These are phyloP conservation scores for Eucalyptus caleyi DNA, from an alignment of 345 rosid genomes.

Conservation along the genomic window DNA sequence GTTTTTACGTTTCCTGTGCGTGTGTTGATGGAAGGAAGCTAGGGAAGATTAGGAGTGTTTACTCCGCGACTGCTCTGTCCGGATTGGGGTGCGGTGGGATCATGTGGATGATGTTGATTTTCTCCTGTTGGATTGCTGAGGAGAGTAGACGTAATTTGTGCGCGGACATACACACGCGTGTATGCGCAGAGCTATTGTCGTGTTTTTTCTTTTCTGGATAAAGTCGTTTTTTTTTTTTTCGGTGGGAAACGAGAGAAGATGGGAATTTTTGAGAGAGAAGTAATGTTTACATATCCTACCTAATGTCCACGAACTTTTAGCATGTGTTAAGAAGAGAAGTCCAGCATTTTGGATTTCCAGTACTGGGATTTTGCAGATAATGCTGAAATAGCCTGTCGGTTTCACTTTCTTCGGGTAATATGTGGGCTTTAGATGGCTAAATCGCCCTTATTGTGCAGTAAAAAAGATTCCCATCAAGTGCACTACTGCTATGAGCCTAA, in stretches of 20 bases:
- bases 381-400: background rate
- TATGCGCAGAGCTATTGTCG: background rate
- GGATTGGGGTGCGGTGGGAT: background rate
- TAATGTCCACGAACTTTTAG: background rate
- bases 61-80: background rate
- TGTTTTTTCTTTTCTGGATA: background rate
- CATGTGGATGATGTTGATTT: background rate
- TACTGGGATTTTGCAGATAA: background rate
- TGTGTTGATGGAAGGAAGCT: background rate
- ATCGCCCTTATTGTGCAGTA: conserved; percentile 13
- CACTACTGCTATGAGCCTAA: conserved; percentile 43
- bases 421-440: background rate
- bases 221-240: background rate
- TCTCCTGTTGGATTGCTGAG: background rate
- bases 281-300: background rate
- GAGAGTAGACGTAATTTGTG: background rate
- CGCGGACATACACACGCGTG: background rate
- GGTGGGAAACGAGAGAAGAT: background rate
- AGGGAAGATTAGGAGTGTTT: background rate
- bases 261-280: background rate
- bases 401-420: background rate
- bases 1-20: background rate
- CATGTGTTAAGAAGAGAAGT: background rate
- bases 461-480: conserved; percentile 31
- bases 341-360: background rate